These are phyloP conservation scores for Cladosporium sp. DNA, from an alignment of 2,329 filamentous ascomycete genomes.

Conservation along the genomic window DNA sequence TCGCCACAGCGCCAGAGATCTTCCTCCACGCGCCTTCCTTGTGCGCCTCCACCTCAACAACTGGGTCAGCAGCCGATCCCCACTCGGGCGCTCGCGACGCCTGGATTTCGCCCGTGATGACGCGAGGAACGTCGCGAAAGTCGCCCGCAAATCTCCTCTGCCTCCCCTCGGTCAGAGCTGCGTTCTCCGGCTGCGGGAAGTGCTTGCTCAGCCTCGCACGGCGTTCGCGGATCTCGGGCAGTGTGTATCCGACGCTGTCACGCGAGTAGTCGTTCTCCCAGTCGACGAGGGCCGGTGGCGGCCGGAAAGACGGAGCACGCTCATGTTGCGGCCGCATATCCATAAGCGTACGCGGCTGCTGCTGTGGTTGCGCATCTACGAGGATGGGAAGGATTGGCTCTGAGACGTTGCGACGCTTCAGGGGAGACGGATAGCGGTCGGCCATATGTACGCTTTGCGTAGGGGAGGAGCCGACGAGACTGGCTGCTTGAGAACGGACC, in stretches of 20 bases:
- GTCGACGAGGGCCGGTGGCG: background rate
- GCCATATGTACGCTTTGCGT: background rate
- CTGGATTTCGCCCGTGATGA: too few relatives aligned
- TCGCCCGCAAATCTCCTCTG: background rate
- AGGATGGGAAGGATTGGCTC: too few relatives aligned
- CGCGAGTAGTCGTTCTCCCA: background rate
- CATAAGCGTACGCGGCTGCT: background rate
- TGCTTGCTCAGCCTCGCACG: background rate
- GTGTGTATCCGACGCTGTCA: background rate
- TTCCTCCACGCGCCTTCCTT: background rate
- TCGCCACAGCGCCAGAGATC: background rate
- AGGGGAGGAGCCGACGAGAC: background rate
- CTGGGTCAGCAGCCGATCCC: background rate
- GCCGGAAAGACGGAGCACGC: background rate
- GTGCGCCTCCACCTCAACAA: background rate
- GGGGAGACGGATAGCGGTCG: too few relatives aligned
- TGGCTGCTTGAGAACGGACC: background rate
- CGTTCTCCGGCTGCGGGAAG: background rate
- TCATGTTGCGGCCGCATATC: background rate
- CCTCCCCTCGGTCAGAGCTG: background rate
- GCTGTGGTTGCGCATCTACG: background rate
- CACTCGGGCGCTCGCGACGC: background rate
- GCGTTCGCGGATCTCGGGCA: background rate
- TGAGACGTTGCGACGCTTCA: too few relatives aligned
- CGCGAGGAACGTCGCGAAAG: too few relatives aligned